phyloP scores from a whole-genome alignment of 352 stramenopile species.

The Pythium utonaiense region DNA sequence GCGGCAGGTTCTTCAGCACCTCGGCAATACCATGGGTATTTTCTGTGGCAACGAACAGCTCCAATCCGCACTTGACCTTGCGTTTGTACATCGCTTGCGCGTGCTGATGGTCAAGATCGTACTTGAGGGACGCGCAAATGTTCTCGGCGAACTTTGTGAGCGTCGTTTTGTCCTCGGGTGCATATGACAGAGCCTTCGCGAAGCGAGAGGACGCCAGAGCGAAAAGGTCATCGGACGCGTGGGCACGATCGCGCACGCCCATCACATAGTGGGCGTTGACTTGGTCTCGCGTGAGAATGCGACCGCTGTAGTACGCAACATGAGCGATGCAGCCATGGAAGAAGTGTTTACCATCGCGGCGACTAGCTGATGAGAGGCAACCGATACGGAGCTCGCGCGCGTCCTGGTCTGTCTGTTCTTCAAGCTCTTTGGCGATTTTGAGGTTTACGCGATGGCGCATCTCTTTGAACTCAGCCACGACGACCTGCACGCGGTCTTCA shows the following conservation, averaged over 20 bases:
- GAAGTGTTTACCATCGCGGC: slow-evolving; percentile 77
- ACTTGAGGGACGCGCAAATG: slow-evolving; percentile 76
- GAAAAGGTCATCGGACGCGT: slow-evolving; percentile 78
- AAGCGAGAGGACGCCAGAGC: slow-evolving; percentile 67
- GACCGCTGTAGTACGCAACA: slow-evolving; percentile 79
- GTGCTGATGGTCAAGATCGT: slow-evolving; percentile 71
- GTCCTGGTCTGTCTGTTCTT: slow-evolving; percentile 55
- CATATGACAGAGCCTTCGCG: slow-evolving; percentile 48
- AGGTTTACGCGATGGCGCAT: slow-evolving; percentile 69
- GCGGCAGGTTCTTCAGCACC: slow-evolving; percentile 76
- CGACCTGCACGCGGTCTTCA: slow-evolving; percentile 47
- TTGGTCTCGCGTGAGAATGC: slow-evolving; percentile 53
- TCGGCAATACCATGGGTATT: slow-evolving; percentile 74
- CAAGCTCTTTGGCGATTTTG: slow-evolving; percentile 67
- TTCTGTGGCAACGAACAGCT: slow-evolving; percentile 53
- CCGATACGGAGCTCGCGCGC: slow-evolving; percentile 68
- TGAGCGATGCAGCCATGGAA: slow-evolving; percentile 83
- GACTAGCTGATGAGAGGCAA: slow-evolving; percentile 52
- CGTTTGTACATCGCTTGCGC: slow-evolving; percentile 75
- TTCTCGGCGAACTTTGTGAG: slow-evolving; percentile 77
- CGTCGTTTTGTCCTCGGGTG: slow-evolving; percentile 56
- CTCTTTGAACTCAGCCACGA: slow-evolving; percentile 60
- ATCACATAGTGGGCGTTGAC: slow-evolving; percentile 77
- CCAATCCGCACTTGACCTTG: slow-evolving; percentile 62
- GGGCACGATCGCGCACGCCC: slow-evolving; percentile 50